These are phyloP conservation scores for Penicillium hordei DNA, from an alignment of 2,329 filamentous ascomycete species.

Conservation along the genomic window DNA sequence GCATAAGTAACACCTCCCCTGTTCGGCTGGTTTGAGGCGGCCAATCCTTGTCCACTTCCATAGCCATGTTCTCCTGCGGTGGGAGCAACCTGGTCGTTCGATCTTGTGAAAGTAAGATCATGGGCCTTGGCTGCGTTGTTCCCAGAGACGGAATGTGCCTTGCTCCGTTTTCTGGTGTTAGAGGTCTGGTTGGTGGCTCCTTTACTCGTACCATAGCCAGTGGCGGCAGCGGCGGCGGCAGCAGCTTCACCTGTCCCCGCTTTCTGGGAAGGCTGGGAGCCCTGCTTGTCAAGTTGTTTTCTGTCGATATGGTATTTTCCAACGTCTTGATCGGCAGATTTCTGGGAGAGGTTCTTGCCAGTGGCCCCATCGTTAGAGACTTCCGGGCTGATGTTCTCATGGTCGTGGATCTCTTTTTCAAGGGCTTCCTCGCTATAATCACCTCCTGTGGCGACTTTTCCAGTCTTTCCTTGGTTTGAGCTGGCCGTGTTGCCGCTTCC, in stretches of 20 bases:
- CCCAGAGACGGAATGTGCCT: neutral
- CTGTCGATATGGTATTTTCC: slow-evolving; percentile 4
- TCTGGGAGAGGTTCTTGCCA: slow-evolving; percentile 1
- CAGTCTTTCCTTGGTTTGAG: neutral
- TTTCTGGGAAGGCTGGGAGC: slow-evolving; percentile 1
- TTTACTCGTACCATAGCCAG: slow-evolving; percentile 8
- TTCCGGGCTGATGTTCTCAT: slow-evolving; percentile 12
- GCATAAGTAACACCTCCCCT: neutral
- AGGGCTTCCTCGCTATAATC: neutral
- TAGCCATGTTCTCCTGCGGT: neutral
- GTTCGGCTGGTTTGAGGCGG: neutral
- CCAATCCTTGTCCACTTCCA: neutral
- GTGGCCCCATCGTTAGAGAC: slow-evolving; percentile 14
- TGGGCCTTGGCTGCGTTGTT: neutral
- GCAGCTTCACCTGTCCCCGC: slow-evolving; percentile 3
- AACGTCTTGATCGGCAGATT: neutral
- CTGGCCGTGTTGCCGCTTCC: neutral
- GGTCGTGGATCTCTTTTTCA: slow-evolving; percentile 16
- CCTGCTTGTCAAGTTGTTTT: neutral
- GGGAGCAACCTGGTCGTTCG: neutral
- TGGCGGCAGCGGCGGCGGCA: neutral
- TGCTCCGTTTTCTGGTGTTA: neutral
- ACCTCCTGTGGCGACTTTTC: neutral
- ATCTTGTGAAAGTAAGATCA: neutral
- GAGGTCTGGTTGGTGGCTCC: neutral